Conservation (phyloP, 768 basidiomycete genomes). For the Mycena vitilis region DNA sequence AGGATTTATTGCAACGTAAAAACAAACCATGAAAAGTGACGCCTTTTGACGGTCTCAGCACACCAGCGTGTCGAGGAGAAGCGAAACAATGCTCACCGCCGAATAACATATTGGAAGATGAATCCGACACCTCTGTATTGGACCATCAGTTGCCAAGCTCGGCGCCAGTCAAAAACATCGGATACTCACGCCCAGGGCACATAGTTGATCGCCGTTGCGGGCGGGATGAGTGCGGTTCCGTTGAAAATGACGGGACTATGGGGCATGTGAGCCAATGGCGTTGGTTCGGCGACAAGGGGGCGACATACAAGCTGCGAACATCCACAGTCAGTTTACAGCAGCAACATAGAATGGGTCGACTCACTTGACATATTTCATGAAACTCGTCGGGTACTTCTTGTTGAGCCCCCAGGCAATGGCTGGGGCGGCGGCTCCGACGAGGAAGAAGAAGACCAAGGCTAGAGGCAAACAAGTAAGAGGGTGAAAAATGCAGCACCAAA, state of each 20-base stretch:
- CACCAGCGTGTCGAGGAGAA: neutral
- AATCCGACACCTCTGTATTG: conserved; percentile 63
- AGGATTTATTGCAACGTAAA: too few species aligned
- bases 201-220: conserved; percentile 86
- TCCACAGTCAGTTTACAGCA: conserved; percentile 25
- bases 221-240: conserved; percentile 76
- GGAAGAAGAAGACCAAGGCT: conserved; percentile 77
- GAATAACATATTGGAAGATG: conserved; percentile 77
- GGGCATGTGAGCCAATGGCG: conserved; percentile 34
- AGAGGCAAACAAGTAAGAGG: neutral
- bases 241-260: conserved; percentile 64
- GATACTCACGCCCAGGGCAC: conserved; percentile 69
- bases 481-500: neutral
- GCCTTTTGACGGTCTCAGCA: conserved; percentile 36
- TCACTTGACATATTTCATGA: conserved; percentile 74
- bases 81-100: conserved; percentile 44
- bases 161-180: neutral
- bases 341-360: conserved; percentile 13
- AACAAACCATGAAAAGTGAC: conserved; percentile 64
- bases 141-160: neutral
- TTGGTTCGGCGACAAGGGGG: neutral
- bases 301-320: conserved; percentile 41
- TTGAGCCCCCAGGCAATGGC: conserved; percentile 66
- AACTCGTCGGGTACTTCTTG: conserved; percentile 68
- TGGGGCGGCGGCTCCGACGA: conserved; percentile 72